Percentiles rank a stretch among this genome's conserved stretches.
Evolutionary conservation across 2,329 filamentous ascomycete genomes (phyloP).

Genomic region (Aspergillus sojae): DNA sequence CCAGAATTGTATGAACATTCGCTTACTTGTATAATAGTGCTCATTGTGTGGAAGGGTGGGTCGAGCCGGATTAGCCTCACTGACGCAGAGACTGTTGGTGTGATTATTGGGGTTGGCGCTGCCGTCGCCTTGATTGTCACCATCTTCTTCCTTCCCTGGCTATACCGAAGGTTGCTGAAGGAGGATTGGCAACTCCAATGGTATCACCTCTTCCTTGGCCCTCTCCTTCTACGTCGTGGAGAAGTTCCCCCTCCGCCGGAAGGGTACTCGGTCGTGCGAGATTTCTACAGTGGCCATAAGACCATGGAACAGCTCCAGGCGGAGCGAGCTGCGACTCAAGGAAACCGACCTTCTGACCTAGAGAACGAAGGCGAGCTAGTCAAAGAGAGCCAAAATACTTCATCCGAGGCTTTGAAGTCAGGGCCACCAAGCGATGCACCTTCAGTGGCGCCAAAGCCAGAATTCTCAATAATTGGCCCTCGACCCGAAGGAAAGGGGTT

Average conservation of each 20-base stretch:
- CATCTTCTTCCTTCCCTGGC: slow-evolving; percentile 20
- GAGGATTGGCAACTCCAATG: slow-evolving; percentile 20
- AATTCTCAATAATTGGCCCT: slow-evolving; percentile 14
- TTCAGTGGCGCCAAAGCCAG: neutral
- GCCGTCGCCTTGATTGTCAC: slow-evolving; percentile 12
- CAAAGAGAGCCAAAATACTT: slow-evolving; percentile 4
- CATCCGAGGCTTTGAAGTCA: neutral
- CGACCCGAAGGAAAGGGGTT: slow-evolving; percentile 17
- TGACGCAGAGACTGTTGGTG: slow-evolving; percentile 12
- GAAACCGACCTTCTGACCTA: slow-evolving; percentile 5
- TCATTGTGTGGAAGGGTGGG: slow-evolving; percentile 26
- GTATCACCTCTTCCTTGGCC: slow-evolving; percentile 17
- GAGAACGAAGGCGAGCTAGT: neutral
- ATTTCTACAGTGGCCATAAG: slow-evolving; percentile 25
- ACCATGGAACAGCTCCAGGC: slow-evolving; percentile 19
- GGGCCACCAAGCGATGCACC: neutral
- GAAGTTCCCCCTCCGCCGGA: slow-evolving; percentile 15
- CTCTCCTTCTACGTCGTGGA: slow-evolving; percentile 20
- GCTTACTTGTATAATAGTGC: slow-evolving; percentile 12
- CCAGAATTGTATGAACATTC: neutral
- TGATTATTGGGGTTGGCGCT: slow-evolving; percentile 18
- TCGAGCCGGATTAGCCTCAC: slow-evolving; percentile 18
- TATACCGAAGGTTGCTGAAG: slow-evolving; percentile 17
- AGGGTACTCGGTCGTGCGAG: slow-evolving; percentile 10
- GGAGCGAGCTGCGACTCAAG: slow-evolving; percentile 10